Percentiles rank a stretch among this genome's conserved stretches.
phyloP scores from a whole-genome alignment of 192 early-diverging fungal species.

The Mortierella antarctica region DNA sequence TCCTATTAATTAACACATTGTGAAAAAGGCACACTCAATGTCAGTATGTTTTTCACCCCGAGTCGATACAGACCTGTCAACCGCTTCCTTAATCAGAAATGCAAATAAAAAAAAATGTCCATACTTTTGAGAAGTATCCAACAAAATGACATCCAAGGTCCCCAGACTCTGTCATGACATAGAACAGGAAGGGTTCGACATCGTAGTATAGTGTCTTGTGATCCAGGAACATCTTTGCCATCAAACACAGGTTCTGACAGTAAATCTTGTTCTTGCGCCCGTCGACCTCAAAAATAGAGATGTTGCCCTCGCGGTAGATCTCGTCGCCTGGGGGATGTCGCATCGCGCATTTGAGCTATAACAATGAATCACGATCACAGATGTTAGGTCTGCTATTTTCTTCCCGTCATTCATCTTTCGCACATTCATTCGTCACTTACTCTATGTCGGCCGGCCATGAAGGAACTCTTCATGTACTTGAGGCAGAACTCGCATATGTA shows the following conservation, averaged over 20 bases:
- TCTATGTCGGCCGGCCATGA: constrained; percentile 83
- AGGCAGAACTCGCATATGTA: constrained; percentile 98
- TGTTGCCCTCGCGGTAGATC: constrained; percentile 90
- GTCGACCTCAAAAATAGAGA: constrained; percentile 96
- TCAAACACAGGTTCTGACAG: constrained; percentile 96
- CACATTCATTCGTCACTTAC: constrained; percentile 17
- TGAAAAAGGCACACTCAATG: neutral
- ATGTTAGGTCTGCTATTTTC: neutral
- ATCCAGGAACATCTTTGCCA: constrained; percentile 97
- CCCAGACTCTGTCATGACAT: constrained; percentile 90
- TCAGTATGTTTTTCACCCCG: neutral
- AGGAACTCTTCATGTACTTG: constrained; percentile 97
- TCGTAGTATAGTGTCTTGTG: constrained; percentile 98
- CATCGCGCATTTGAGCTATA: constrained; percentile 77
- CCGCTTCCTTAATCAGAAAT: no score
- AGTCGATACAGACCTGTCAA: neutral
- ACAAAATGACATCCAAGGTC: constrained; percentile 86
- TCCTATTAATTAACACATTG: constrained; percentile 59
- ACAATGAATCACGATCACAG: neutral
- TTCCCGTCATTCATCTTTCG: no score
- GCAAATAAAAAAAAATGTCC: neutral
- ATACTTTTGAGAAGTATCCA: constrained; percentile 95
- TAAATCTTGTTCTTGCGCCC: constrained; percentile 98
- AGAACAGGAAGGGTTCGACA: constrained; percentile 97
- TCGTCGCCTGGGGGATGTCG: constrained; percentile 95